Conservation (phyloP, 2,329 filamentous ascomycete species). For the Dryadomyces quercus-mongolicae region DNA sequence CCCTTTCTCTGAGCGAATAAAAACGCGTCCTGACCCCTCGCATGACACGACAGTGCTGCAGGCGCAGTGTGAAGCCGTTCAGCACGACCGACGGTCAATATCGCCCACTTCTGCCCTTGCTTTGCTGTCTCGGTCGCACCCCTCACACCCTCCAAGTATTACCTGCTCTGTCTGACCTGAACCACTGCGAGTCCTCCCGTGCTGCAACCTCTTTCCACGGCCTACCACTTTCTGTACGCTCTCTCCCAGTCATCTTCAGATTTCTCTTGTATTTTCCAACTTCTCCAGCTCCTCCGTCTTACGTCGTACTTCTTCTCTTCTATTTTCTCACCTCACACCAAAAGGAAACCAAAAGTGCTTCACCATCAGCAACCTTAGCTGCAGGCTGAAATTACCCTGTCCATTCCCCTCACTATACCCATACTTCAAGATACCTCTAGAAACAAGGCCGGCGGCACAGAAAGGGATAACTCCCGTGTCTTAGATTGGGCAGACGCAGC, state of each 20-base stretch:
- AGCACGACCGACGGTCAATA: not conserved
- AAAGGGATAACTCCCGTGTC: not conserved
- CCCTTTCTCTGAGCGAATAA: constrained; percentile 1
- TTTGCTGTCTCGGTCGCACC: not conserved
- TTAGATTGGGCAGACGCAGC: not conserved
- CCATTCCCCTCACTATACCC: not conserved
- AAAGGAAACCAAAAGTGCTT: not conserved
- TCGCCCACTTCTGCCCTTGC: not conserved
- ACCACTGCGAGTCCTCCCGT: not conserved
- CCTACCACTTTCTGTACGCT: not conserved
- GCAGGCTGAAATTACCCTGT: not conserved
- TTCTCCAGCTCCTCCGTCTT: not conserved
- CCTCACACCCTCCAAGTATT: not conserved
- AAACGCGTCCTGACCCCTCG: not conserved
- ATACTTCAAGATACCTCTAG: not conserved
- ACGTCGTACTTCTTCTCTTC: not conserved
- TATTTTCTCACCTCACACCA: not conserved
- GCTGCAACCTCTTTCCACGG: not conserved
- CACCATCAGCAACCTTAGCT: not conserved
- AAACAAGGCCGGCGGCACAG: not conserved
- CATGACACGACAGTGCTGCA: constrained; percentile 2
- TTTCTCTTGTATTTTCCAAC: not conserved
- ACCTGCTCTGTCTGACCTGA: not conserved
- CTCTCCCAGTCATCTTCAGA: not conserved
- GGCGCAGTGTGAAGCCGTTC: not conserved